Conservation (phyloP, 176 grass and related monocot genomes). For the Aegilops longissima region DNA sequence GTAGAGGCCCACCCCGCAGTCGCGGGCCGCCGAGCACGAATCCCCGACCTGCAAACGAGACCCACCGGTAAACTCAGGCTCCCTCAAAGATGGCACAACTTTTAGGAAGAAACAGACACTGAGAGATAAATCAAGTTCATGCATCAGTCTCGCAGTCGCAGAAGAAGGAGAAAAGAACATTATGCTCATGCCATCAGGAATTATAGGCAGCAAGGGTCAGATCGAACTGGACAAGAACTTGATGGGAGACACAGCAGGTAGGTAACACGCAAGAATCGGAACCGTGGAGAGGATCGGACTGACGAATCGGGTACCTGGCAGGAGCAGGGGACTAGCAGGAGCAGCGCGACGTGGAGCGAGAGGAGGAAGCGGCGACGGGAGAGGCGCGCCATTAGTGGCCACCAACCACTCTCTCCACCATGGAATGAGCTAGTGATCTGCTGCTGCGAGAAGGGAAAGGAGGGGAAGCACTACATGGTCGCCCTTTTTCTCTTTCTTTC, state of each 20-base stretch:
- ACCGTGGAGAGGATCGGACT: background rate
- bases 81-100: background rate
- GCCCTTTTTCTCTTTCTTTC: background rate
- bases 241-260: background rate
- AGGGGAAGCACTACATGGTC: background rate
- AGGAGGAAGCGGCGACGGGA: background rate
- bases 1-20: conserved; percentile 72
- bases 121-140: background rate
- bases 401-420: conserved; percentile 23
- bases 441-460: background rate
- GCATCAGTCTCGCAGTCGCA: background rate
- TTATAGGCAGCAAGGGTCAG: background rate
- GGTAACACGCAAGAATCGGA: background rate
- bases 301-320: conserved; percentile 31
- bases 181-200: background rate
- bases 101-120: background rate
- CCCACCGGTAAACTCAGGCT: background rate
- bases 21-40: conserved; percentile 64
- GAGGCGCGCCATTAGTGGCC: conserved; percentile 26
- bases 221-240: conserved; percentile 24
- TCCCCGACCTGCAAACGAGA: conserved; percentile 42
- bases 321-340: conserved; percentile 28
- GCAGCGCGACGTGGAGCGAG: conserved; percentile 22
- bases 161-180: background rate
- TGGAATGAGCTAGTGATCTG: background rate